phyloP scores from a whole-genome alignment of 495 filamentous ascomycete species.

The Jackrogersella minutella region DNA sequence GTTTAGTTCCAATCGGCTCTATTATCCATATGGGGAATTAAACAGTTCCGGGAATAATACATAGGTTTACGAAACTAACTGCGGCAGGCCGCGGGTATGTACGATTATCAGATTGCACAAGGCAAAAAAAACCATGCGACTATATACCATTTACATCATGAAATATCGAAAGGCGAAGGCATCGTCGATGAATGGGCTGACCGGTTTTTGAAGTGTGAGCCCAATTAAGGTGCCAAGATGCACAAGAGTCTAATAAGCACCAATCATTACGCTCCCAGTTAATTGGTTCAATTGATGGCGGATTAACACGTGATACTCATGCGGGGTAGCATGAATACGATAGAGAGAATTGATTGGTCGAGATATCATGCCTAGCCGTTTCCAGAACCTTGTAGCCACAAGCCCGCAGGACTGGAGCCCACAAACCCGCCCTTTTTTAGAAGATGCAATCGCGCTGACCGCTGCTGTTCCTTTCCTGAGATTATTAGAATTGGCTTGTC shows the following conservation, averaged over 20 bases:
- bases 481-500: slow-evolving; percentile 18
- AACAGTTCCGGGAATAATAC: no score
- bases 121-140: slow-evolving; percentile 11
- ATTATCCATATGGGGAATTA: slow-evolving; percentile 8
- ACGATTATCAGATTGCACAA: slow-evolving; percentile 6
- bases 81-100: not conserved
- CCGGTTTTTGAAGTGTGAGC: slow-evolving; percentile 6
- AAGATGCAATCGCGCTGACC: slow-evolving; percentile 25
- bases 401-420: slow-evolving; percentile 8
- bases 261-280: slow-evolving; percentile 32
- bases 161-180: slow-evolving; percentile 2
- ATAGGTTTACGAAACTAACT: not conserved
- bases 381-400: slow-evolving; percentile 26
- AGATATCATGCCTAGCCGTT: slow-evolving; percentile 27
- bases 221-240: slow-evolving; percentile 26
- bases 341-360: slow-evolving; percentile 12
- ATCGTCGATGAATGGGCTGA: slow-evolving; percentile 14
- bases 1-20: slow-evolving; percentile 3
- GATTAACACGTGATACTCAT: slow-evolving; percentile 36
- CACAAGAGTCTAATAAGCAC: slow-evolving; percentile 16
- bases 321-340: slow-evolving; percentile 28
- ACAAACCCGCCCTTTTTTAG: slow-evolving; percentile 14
- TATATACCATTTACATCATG: no score
- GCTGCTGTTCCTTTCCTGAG: slow-evolving; percentile 15
- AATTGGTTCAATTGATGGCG: slow-evolving; percentile 34